phyloP scores from a whole-genome alignment of 2,329 filamentous ascomycete genomes.

The Ceratocystis destructans region DNA sequence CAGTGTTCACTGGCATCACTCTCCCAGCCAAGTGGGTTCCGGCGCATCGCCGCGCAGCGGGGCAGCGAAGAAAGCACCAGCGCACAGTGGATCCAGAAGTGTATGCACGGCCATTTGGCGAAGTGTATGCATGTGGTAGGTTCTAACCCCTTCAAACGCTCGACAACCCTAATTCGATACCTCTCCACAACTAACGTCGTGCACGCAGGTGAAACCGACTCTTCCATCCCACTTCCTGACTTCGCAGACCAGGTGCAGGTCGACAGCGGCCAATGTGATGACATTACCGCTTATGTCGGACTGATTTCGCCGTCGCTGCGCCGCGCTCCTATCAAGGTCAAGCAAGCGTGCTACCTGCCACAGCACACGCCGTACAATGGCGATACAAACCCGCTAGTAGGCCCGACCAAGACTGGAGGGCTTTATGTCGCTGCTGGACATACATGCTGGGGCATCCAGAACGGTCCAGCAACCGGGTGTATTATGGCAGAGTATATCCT shows the following conservation, averaged over 20 bases:
- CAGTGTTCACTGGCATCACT: slow-evolving; percentile 74
- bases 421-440: slow-evolving; percentile 77
- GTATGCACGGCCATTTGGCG: slow-evolving; percentile 75
- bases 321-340: slow-evolving; percentile 53
- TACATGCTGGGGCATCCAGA: slow-evolving; percentile 97
- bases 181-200: neutral
- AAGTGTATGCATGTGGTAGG: slow-evolving; percentile 80
- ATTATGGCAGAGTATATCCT: slow-evolving; percentile 67
- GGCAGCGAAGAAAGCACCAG: slow-evolving; percentile 40
- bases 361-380: slow-evolving; percentile 52
- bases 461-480: slow-evolving; percentile 75
- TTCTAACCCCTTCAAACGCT: slow-evolving; percentile 20
- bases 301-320: slow-evolving; percentile 53
- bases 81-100: slow-evolving; percentile 75
- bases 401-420: slow-evolving; percentile 57
- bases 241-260: slow-evolving; percentile 62
- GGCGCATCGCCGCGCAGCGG: slow-evolving; percentile 34
- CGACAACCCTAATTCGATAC: neutral
- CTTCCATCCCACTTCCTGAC: slow-evolving; percentile 56
- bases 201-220: slow-evolving; percentile 55
- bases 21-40: slow-evolving; percentile 52
- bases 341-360: slow-evolving; percentile 89
- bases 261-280: slow-evolving; percentile 66
- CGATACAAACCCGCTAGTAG: slow-evolving; percentile 59
- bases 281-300: slow-evolving; percentile 66